phyloP scores from a whole-genome alignment of 805 yeast species.

The Pichia phayaonensis region DNA sequence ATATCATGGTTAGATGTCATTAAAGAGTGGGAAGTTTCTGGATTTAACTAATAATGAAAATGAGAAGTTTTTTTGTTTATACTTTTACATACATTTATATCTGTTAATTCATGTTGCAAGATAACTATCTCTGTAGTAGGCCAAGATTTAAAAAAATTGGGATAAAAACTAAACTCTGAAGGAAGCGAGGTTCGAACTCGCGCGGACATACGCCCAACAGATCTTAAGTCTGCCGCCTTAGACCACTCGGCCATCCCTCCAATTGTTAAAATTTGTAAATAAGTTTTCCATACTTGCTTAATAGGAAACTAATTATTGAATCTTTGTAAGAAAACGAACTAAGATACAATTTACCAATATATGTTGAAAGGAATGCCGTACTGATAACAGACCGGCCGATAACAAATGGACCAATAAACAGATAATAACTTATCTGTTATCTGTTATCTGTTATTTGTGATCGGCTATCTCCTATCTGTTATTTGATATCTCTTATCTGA shows the following conservation, averaged over 20 bases:
- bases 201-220: slow-evolving; percentile 16
- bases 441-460: too few species aligned
- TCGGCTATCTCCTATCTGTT: too few species aligned
- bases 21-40: slow-evolving; percentile 43
- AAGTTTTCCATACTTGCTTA: neutral
- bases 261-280: neutral
- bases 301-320: too few species aligned
- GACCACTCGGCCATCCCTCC: slow-evolving; percentile 19
- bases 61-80: too few species aligned
- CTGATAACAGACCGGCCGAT: too few species aligned
- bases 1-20: slow-evolving; percentile 47
- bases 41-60: slow-evolving; percentile 22
- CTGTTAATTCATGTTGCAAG: neutral
- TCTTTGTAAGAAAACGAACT: too few species aligned
- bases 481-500: too few species aligned
- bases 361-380: too few species aligned
- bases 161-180: slow-evolving; percentile 8
- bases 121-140: neutral
- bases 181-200: slow-evolving; percentile 19
- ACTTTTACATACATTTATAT: neutral
- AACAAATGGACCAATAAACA: too few species aligned
- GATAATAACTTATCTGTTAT: too few species aligned
- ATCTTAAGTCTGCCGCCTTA: slow-evolving; percentile 17
- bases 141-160: neutral
- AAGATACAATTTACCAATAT: too few species aligned